Conservation (phyloP, 176 grass and related monocot species). For the Poa pratensis region DNA sequence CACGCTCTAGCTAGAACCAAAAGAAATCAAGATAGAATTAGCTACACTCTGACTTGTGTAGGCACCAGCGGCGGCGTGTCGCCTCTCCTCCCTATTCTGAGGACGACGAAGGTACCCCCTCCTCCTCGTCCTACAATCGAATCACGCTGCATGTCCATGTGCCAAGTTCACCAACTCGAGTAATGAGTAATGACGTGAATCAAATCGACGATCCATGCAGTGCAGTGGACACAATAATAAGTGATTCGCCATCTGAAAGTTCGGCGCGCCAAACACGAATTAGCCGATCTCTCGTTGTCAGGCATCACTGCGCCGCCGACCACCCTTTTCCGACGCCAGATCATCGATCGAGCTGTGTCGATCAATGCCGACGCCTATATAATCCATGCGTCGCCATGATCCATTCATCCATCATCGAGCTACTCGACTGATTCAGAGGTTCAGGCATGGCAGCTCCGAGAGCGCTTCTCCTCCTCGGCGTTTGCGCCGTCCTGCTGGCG, state of each 20-base stretch:
- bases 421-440: neutral
- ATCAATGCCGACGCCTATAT: neutral
- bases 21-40: too few species aligned
- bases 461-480: neutral
- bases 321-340: neutral
- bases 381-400: neutral
- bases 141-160: neutral
- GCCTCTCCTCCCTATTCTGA: too few species aligned
- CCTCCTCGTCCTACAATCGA: too few species aligned
- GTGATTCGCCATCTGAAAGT: constrained; percentile 1
- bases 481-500: neutral
- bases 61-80: too few species aligned
- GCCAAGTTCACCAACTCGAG: neutral
- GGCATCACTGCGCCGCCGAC: neutral
- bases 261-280: neutral
- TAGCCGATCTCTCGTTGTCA: neutral
- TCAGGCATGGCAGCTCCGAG: neutral
- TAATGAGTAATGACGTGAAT: constrained; percentile 1
- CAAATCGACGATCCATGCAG: neutral
- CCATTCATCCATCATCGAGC: neutral
- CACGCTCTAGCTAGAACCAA: too few species aligned
- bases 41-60: too few species aligned
- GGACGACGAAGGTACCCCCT: too few species aligned
- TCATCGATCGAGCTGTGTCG: neutral
- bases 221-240: neutral